Evolutionary conservation across 495 filamentous ascomycete genomes (phyloP).

Genomic region (Neurospora sublineolata): DNA sequence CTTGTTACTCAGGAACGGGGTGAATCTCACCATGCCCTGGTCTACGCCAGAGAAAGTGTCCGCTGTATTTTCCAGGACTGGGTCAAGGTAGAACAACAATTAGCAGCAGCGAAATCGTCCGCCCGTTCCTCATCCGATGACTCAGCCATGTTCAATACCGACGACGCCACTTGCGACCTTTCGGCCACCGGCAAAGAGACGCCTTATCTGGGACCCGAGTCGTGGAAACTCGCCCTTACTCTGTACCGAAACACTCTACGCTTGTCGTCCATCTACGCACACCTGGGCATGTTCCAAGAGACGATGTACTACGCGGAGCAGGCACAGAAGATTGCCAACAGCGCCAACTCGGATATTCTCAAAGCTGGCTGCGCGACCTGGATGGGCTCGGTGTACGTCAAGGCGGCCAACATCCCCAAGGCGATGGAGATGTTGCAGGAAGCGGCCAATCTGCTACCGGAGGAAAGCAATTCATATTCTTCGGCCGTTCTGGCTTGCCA

Average conservation of each 20-base stretch:
- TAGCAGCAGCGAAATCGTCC: conserved; percentile 15
- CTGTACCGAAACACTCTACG: conserved; percentile 58
- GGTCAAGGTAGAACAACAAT: conserved; percentile 45
- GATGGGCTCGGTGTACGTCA: conserved; percentile 52
- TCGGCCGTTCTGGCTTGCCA: conserved; percentile 31
- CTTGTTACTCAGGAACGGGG: conserved; percentile 53
- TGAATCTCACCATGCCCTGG: conserved; percentile 50
- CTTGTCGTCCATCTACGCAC: conserved; percentile 63
- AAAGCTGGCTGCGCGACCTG: conserved; percentile 42
- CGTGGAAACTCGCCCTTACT: conserved; percentile 69
- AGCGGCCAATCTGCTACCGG: conserved; percentile 31
- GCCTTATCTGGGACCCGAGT: conserved; percentile 44
- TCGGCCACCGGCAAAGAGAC: background rate
- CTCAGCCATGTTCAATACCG: conserved; percentile 8
- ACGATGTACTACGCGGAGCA: conserved; percentile 84
- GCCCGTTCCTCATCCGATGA: conserved; percentile 25
- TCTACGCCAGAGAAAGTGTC: conserved; percentile 54
- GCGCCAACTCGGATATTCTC: conserved; percentile 50
- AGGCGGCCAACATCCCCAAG: conserved; percentile 49
- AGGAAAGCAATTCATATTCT: conserved; percentile 34
- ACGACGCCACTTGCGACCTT: conserved; percentile 5
- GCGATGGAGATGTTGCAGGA: conserved; percentile 48
- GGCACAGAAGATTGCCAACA: conserved; percentile 64
- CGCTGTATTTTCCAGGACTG: conserved; percentile 58
- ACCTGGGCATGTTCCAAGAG: conserved; percentile 79